Conservation (phyloP, 2,329 filamentous ascomycete species). For the Diaporthe humulicola region DNA sequence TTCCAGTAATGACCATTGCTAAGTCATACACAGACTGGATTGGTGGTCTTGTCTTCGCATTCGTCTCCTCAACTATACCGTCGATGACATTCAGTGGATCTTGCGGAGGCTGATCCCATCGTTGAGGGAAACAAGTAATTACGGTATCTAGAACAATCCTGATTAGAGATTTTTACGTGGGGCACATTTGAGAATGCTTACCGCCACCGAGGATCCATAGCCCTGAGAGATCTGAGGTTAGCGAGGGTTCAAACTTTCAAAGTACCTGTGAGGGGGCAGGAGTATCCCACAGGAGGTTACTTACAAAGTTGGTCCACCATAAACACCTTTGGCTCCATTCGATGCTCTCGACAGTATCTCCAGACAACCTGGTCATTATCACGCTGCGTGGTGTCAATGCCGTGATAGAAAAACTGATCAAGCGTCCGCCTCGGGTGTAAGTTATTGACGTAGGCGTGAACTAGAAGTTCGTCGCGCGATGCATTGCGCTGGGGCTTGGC, state of each 20-base stretch:
- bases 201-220: constrained; percentile 69
- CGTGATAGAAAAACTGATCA: constrained; percentile 76
- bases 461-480: constrained; percentile 58
- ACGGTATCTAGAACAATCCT: constrained; percentile 61
- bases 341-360: constrained; percentile 60
- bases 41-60: constrained; percentile 71
- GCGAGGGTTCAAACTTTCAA: background rate
- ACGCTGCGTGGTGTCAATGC: constrained; percentile 70
- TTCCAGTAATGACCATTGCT: constrained; percentile 70
- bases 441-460: constrained; percentile 62
- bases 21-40: constrained; percentile 74
- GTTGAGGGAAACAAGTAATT: constrained; percentile 70
- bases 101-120: constrained; percentile 71
- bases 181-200: constrained; percentile 29
- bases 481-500: constrained; percentile 46
- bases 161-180: background rate
- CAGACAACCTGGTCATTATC: constrained; percentile 76
- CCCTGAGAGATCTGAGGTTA: constrained; percentile 44
- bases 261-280: background rate
- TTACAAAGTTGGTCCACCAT: constrained; percentile 77
- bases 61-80: constrained; percentile 74
- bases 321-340: constrained; percentile 68
- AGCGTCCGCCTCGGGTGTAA: constrained; percentile 73
- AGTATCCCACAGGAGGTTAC: background rate
- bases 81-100: constrained; percentile 75